phyloP scores from a whole-genome alignment of 23 red algal genomes.

The Gracilaria caudata region DNA sequence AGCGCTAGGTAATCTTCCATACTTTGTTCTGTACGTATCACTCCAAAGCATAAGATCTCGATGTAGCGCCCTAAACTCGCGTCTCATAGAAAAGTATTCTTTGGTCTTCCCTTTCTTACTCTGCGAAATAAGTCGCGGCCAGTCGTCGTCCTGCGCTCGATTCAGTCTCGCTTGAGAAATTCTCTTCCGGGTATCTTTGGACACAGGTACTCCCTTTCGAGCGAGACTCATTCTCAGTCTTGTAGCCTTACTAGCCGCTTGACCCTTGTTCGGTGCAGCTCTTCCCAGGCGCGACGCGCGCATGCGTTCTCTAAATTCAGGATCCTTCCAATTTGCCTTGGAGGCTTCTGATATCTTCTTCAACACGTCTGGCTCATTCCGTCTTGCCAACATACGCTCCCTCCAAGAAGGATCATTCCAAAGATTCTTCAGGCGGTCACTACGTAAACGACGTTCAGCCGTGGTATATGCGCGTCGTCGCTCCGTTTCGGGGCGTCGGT shows the following conservation, averaged over 20 bases:
- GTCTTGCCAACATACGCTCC: conserved; percentile 30
- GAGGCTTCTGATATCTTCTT: conserved; percentile 26
- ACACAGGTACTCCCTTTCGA: conserved; percentile 31
- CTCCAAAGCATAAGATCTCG: conserved; percentile 68
- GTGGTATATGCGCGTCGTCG: neutral
- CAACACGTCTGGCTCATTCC: conserved; percentile 16
- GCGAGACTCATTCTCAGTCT: conserved; percentile 60
- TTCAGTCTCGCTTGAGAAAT: conserved; percentile 52
- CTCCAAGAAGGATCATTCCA: conserved; percentile 69
- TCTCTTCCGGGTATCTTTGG: conserved; percentile 43
- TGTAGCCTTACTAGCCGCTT: conserved; percentile 35
- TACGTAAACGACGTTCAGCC: conserved; percentile 38
- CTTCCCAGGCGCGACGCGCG: conserved; percentile 38
- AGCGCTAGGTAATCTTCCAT: conserved; percentile 52
- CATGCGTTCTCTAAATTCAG: conserved; percentile 35
- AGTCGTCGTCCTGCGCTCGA: conserved; percentile 51
- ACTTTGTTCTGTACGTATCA: conserved; percentile 56
- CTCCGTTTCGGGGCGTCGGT: neutral
- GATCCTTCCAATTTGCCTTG: conserved; percentile 50
- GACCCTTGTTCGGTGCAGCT: conserved; percentile 43
- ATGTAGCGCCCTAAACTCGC: conserved; percentile 58
- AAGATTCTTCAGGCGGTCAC: conserved; percentile 37
- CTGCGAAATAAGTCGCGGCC: conserved; percentile 58
- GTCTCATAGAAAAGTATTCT: conserved; percentile 53
- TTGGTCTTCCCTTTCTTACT: conserved; percentile 71